These are phyloP conservation scores for Stenocarpella maydis DNA, from an alignment of 2,329 filamentous ascomycete genomes.

Conservation along the genomic window DNA sequence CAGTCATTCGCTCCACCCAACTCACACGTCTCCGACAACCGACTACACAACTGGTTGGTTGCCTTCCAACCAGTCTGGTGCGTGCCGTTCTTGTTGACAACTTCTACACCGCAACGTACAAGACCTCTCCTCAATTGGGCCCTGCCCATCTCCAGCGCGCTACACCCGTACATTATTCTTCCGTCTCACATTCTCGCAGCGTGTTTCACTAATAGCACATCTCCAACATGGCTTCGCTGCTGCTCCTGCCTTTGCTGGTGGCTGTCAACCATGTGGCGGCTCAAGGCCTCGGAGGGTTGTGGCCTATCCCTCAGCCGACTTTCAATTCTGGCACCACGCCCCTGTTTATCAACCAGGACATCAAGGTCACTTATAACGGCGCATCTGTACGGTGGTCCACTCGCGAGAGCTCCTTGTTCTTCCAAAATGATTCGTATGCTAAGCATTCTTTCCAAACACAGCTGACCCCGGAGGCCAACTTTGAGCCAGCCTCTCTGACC, in stretches of 20 bases:
- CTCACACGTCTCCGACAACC: background rate
- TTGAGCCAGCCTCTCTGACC: slow-evolving; percentile 51
- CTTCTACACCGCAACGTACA: background rate
- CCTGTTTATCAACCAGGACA: slow-evolving; percentile 60
- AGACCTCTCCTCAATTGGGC: background rate
- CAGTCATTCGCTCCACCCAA: slow-evolving; percentile 6
- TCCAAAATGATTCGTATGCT: slow-evolving; percentile 41
- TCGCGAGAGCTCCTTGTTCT: slow-evolving; percentile 37
- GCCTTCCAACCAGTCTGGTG: background rate
- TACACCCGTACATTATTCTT: background rate
- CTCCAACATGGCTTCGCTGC: slow-evolving; percentile 40
- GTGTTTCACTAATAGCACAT: slow-evolving; percentile 1
- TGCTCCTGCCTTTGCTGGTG: slow-evolving; percentile 50
- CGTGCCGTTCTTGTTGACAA: background rate
- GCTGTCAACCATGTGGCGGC: slow-evolving; percentile 55
- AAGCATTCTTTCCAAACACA: slow-evolving; percentile 49
- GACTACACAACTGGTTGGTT: slow-evolving; percentile 8
- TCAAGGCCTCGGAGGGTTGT: slow-evolving; percentile 48
- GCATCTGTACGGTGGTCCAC: slow-evolving; percentile 59
- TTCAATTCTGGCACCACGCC: slow-evolving; percentile 60
- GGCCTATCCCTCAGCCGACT: slow-evolving; percentile 61
- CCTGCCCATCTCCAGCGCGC: background rate
- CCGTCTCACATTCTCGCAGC: background rate
- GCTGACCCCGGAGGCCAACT: slow-evolving; percentile 57
- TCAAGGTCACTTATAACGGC: slow-evolving; percentile 67